Evolutionary conservation across 2,329 filamentous ascomycete species (phyloP).

Genomic region (Pestalotiopsis sp.): DNA sequence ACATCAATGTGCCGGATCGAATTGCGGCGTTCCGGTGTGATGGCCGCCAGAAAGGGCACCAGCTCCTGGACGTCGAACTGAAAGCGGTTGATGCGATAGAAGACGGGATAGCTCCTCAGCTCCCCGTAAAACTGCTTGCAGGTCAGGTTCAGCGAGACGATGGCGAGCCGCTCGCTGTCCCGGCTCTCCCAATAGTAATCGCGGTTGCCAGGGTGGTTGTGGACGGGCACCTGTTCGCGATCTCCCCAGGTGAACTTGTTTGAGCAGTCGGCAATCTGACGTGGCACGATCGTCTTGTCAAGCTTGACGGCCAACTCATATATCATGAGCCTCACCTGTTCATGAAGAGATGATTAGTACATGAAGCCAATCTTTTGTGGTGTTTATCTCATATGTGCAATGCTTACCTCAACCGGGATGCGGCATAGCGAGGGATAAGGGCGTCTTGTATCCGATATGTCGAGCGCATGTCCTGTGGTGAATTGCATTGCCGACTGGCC

Average conservation of each 20-base stretch:
- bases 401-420: conserved; percentile 6
- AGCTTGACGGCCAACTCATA: conserved; percentile 12
- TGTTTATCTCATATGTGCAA: neutral
- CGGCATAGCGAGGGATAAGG: neutral
- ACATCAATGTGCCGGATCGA: conserved; percentile 9
- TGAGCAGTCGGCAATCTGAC: conserved; percentile 10
- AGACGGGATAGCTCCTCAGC: conserved; percentile 11
- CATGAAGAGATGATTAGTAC: neutral
- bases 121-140: conserved; percentile 14
- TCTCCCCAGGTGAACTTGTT: conserved; percentile 14
- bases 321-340: conserved; percentile 13
- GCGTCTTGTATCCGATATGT: neutral
- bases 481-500: neutral
- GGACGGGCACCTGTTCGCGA: conserved; percentile 4
- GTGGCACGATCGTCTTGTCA: conserved; percentile 8
- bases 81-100: conserved; percentile 15
- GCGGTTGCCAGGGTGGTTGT: conserved; percentile 3
- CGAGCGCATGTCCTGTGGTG: neutral
- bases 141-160: conserved; percentile 5
- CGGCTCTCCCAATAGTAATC: neutral
- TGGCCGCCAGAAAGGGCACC: conserved; percentile 8
- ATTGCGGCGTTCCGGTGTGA: conserved; percentile 14
- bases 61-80: conserved; percentile 2
- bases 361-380: neutral
- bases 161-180: neutral